Evolutionary conservation across 331 rosid genomes (phyloP).

Genomic region (Cydonia oblonga): DNA sequence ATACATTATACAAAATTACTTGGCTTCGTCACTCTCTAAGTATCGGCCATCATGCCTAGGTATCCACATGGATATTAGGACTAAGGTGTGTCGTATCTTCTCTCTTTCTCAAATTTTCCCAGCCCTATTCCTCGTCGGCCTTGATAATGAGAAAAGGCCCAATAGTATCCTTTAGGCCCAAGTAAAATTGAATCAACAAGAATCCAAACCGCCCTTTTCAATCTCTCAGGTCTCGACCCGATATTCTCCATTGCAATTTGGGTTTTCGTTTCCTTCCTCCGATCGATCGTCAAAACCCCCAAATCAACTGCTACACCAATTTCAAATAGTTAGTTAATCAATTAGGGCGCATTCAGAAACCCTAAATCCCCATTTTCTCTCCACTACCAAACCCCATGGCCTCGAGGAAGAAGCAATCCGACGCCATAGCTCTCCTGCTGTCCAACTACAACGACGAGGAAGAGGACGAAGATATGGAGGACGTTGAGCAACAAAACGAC

Average conservation of each 20-base stretch:
- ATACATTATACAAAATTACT: too few relatives aligned
- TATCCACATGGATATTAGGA: too few relatives aligned
- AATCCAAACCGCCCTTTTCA: too few relatives aligned
- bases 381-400: constrained; percentile 29
- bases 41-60: too few relatives aligned
- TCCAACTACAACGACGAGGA: constrained; percentile 75
- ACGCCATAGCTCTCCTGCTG: constrained; percentile 61
- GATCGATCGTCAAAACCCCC: neutral
- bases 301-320: neutral
- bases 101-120: neutral
- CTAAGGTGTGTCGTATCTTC: too few relatives aligned
- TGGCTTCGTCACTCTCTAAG: too few relatives aligned
- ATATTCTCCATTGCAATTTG: neutral
- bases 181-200: neutral
- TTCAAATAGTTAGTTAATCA: neutral
- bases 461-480: constrained; percentile 39
- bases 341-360: neutral
- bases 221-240: too few relatives aligned
- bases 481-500: constrained; percentile 6
- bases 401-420: constrained; percentile 59
- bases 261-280: too few relatives aligned
- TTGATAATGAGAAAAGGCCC: neutral
- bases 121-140: neutral
- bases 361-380: neutral
- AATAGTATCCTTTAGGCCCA: neutral